Evolutionary conservation across 2,329 filamentous ascomycete genomes (phyloP), one percentile per base, ranked within the genome.

Genomic region (Volutella citrinella): DNA sequence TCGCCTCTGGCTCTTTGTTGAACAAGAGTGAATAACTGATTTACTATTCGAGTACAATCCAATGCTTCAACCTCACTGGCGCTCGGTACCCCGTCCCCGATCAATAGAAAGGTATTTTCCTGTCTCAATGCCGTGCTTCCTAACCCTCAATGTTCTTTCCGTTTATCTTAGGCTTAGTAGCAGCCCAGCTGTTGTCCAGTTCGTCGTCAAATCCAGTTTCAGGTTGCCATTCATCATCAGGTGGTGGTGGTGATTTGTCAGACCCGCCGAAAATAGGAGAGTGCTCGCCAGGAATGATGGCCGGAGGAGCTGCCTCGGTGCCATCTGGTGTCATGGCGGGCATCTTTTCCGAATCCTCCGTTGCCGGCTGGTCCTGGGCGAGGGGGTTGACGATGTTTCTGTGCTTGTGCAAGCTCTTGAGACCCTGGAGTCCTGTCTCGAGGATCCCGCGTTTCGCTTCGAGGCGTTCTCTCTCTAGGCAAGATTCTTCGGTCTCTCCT

Each of bases 351-450:
- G 30, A 32, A 32, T 24, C 30, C 19, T 32, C 21, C 14, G 30
- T 18, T 24, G 30, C 30, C 30, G 25, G 20, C 30, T 32, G 13
- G 25, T 25, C 30, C 30, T 32, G 30, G 17, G 24, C 19, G 10
- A 12, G 30, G 19, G 30, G 13, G 15, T 25, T 32, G 30, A 24
- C 18, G 29, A 31, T 17, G 19, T 32, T 13, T 38, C 31, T 29
- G 42, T 29, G 41, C 38, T 40, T 44, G 26, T 41, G 34, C 22
- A 44, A 31, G 34, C 41, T 37, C 41, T 44, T 44, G 26, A 44
- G 34, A 30, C 34, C 30, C 33, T 40, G 33, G 20, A 44, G 41
- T 46, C 50, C 49, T 27, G 38, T 34, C 13, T 27, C 32, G 10
- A 45, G 46, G 15, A 52, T 32, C 16, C 30, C 17, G 19, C 22